A percentile compares a stretch with the other conserved stretches of the same genome.
phyloP scores from a whole-genome alignment of 1,284 basidiomycete species.

The Phellopilus nigrolimitatus region DNA sequence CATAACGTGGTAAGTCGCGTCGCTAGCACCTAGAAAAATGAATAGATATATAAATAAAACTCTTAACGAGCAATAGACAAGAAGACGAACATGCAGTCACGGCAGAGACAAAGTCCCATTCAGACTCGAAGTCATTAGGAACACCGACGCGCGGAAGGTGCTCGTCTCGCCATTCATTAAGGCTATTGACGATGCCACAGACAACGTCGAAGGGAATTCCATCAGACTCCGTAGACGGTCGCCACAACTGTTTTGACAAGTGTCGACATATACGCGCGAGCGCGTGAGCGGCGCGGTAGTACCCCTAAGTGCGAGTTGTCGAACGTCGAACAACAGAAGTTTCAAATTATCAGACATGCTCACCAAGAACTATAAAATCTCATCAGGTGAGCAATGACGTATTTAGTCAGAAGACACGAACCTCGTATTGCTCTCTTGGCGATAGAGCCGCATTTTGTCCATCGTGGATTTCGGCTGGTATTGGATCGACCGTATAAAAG shows the following conservation, averaged over 20 bases:
- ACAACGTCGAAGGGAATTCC: slow-evolving; percentile 72
- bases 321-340: slow-evolving; percentile 27
- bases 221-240: slow-evolving; percentile 64
- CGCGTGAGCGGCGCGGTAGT: slow-evolving; percentile 74
- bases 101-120: slow-evolving; percentile 88
- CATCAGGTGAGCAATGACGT: no score
- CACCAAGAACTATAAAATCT: slow-evolving; percentile 44
- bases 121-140: slow-evolving; percentile 73
- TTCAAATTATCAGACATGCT: slow-evolving; percentile 25
- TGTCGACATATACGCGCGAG: slow-evolving; percentile 75
- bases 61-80: slow-evolving; percentile 1
- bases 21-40: slow-evolving; percentile 58
- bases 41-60: slow-evolving; percentile 20
- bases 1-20: slow-evolving; percentile 87
- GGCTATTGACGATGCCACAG: slow-evolving; percentile 50
- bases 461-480: slow-evolving; percentile 44
- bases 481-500: slow-evolving; percentile 70
- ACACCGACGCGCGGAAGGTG: slow-evolving; percentile 79
- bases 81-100: slow-evolving; percentile 58
- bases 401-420: slow-evolving; percentile 31
- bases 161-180: slow-evolving; percentile 71
- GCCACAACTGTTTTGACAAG: slow-evolving; percentile 76
- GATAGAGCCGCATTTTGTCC: slow-evolving; percentile 48
- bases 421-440: slow-evolving; percentile 72
- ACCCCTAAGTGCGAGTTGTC: slow-evolving; percentile 45